Evolutionary conservation across 192 early-diverging fungal species (phyloP).

Genomic region (Paraglomus occultum): DNA sequence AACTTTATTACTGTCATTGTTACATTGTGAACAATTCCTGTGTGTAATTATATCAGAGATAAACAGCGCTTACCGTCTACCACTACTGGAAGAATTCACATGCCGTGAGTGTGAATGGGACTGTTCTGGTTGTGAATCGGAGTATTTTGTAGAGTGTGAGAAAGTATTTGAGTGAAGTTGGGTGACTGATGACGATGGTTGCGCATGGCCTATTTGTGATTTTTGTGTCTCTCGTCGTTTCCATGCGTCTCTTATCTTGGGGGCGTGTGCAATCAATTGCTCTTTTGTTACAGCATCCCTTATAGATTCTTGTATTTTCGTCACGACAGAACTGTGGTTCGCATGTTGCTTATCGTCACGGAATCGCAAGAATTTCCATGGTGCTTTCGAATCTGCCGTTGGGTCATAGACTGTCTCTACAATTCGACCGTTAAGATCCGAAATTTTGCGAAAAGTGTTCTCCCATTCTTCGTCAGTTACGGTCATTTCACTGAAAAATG

Average conservation of each 20-base stretch:
- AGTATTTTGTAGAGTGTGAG: too few relatives aligned
- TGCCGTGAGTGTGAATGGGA: too few relatives aligned
- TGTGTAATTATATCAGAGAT: too few relatives aligned
- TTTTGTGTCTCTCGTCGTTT: conserved; percentile 1
- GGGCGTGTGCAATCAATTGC: conserved; percentile 28
- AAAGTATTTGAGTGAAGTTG: too few relatives aligned
- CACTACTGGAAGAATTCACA: too few relatives aligned
- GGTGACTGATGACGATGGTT: too few relatives aligned
- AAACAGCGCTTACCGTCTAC: too few relatives aligned
- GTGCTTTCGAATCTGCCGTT: conserved; percentile 34
- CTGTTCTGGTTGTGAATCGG: too few relatives aligned
- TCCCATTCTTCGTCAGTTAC: conserved; percentile 58
- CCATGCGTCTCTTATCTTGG: conserved; percentile 6
- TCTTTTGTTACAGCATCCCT: conserved; percentile 65
- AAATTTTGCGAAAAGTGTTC: conserved; percentile 33
- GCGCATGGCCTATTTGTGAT: too few relatives aligned
- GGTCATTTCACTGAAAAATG: conserved; percentile 49
- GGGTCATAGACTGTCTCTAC: conserved; percentile 65
- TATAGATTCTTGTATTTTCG: conserved; percentile 68
- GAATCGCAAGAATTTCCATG: conserved; percentile 75
- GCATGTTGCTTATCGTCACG: conserved; percentile 77
- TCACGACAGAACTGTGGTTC: conserved; percentile 63
- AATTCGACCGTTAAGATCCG: conserved; percentile 52
- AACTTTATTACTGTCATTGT: too few relatives aligned
- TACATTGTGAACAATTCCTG: too few relatives aligned